Evolutionary conservation across 2,329 filamentous ascomycete genomes (phyloP).

Genomic region (Tolypocladium inflatum): DNA sequence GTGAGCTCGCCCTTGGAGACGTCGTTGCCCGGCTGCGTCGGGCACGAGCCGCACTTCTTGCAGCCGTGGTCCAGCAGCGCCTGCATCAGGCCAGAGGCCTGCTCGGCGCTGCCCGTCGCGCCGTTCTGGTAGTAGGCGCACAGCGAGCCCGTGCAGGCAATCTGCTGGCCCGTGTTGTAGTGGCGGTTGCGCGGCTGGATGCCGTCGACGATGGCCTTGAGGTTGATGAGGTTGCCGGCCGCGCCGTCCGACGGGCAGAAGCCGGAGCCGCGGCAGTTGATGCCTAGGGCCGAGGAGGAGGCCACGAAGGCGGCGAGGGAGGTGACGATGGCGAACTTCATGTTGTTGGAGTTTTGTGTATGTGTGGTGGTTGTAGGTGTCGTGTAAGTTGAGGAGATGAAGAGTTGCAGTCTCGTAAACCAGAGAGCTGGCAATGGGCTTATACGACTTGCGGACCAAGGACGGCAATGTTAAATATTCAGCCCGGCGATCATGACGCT

Average conservation of each 20-base stretch:
- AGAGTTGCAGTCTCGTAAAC: background rate
- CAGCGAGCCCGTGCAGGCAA: constrained; percentile 8
- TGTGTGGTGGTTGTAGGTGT: too few species aligned
- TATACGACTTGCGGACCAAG: too few species aligned
- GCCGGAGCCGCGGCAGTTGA: constrained; percentile 10
- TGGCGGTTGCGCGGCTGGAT: constrained; percentile 4
- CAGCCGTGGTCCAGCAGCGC: constrained; percentile 8
- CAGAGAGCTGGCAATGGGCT: too few species aligned
- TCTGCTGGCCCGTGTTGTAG: constrained; percentile 8
- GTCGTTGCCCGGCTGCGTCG: constrained; percentile 9
- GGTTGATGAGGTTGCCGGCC: constrained; percentile 4
- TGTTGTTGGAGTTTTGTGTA: too few species aligned
- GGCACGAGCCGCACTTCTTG: constrained; percentile 8
- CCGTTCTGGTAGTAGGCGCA: constrained; percentile 10
- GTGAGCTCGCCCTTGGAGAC: constrained; percentile 1
- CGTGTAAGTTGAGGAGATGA: background rate
- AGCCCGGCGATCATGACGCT: too few species aligned
- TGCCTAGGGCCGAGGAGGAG: constrained; percentile 6
- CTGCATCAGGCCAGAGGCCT: constrained; percentile 6
- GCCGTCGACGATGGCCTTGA: constrained; percentile 7
- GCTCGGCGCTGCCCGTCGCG: constrained; percentile 6
- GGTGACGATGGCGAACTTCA: background rate
- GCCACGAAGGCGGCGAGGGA: constrained; percentile 3
- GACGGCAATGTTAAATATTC: too few species aligned
- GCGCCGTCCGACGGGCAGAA: constrained; percentile 7